These are phyloP conservation scores for Triticum turgidum DNA, from an alignment of 176 grass and related monocot species.

Conservation along the genomic window DNA sequence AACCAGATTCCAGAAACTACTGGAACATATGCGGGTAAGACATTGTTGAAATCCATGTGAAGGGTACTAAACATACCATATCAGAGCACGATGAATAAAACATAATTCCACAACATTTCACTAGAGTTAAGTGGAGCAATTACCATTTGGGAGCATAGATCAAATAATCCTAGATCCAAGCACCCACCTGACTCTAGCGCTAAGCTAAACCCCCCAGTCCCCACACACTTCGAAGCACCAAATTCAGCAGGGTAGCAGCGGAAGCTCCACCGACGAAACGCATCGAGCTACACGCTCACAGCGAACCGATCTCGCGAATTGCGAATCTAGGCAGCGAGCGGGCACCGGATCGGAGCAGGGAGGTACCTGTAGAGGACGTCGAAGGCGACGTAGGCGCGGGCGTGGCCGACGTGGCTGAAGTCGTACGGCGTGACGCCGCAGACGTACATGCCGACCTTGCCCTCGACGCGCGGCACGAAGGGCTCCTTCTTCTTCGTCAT, in stretches of 20 bases:
- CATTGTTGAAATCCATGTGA: background rate
- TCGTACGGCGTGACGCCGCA: constrained; percentile 87
- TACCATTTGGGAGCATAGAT: background rate
- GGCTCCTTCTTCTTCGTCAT: constrained; percentile 76
- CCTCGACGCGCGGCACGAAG: constrained; percentile 71
- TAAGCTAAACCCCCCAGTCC: background rate
- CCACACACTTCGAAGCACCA: background rate
- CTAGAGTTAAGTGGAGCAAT: background rate
- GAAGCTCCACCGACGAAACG: background rate
- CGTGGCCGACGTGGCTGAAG: constrained; percentile 80
- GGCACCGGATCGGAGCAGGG: background rate
- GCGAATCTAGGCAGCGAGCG: background rate
- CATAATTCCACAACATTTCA: background rate
- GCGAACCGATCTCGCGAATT: background rate
- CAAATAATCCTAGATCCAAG: background rate
- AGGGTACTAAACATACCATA: background rate
- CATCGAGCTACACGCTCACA: background rate
- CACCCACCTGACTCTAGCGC: background rate
- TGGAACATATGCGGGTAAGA: background rate
- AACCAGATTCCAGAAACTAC: background rate
- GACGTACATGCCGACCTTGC: constrained; percentile 81
- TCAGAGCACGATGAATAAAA: background rate
- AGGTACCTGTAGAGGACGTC: constrained; percentile 66
- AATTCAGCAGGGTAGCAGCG: background rate
- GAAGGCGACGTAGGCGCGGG: constrained; percentile 79